Base-by-base conservation (phyloP, 2,329 filamentous ascomycete species). In the Diaporthe vexans region DNA sequence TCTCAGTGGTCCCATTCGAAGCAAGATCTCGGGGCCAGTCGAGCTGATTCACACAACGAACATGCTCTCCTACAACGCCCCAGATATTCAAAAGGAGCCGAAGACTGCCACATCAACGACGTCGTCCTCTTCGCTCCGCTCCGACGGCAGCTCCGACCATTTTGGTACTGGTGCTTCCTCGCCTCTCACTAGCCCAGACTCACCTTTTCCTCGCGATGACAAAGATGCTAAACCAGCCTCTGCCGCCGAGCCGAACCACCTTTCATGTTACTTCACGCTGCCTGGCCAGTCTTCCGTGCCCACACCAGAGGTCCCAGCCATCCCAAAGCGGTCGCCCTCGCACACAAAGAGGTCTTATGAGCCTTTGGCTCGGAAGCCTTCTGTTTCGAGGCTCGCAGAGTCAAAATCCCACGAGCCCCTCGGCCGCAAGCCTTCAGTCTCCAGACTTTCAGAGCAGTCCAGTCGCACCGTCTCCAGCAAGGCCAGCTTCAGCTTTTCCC, bases 21-120 rank as follows among this genome's bases (percentile, higher is more conserved):
- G 88, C 81, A 92, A 95, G 86, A 99, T 99, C 81, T 99, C 97
- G 1, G 91, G 89, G 4, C 97, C 97, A 0, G 89, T 98, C 71
- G 92, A 95, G 83, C 89, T 99, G 76, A 88, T 98, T 65, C 97
- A 97, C 75, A 98, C 96, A 7, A 98, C 97, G 78, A 99, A 98
- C 84, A 95, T 97, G 90, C 92, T 98, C 72, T 95, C 95, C 10
- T 98, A 98, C 88, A 96, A 96, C 81, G 95, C 97, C 13, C 96
- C 96, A 68, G 94, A 98, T 81, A 92, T 98, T 76, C 86, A 86
- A 58, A 71, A 75, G 37, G 71, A 77, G 24, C 80, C 82, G 77
- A 79, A 80, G 37, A 86, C 89, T 3, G 84, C 87, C n/a, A 79
- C 81, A n/a, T 85, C 86, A 15, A 90, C 86, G 17, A 90, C 89